A percentile compares a stretch with the other conserved stretches of the same genome.
Conservation (phyloP, 2,329 filamentous ascomycete species). For the Cadophora sp. region DNA sequence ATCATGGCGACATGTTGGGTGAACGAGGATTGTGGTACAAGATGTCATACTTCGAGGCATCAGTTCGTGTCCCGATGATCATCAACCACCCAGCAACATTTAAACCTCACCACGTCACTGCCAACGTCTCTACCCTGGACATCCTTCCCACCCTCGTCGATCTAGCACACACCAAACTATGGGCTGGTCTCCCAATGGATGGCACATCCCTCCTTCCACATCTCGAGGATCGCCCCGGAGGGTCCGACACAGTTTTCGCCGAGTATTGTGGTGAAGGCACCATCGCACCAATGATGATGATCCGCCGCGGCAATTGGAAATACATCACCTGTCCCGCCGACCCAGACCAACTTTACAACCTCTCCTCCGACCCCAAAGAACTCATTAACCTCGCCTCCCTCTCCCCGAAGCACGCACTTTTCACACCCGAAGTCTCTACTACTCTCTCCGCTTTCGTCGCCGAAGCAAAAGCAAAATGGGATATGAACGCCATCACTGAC, state of each 20-base stretch:
- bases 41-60: slow-evolving; percentile 96
- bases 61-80: slow-evolving; percentile 86
- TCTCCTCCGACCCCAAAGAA: slow-evolving; percentile 64
- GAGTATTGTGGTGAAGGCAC: slow-evolving; percentile 97
- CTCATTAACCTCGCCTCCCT: slow-evolving; percentile 48
- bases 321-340: slow-evolving; percentile 87
- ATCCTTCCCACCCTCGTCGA: slow-evolving; percentile 89
- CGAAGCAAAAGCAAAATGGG: slow-evolving; percentile 79
- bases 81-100: slow-evolving; percentile 82
- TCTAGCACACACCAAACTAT: slow-evolving; percentile 74
- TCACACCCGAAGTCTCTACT: slow-evolving; percentile 42
- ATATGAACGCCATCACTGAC: slow-evolving; percentile 78
- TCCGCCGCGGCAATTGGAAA: slow-evolving; percentile 87
- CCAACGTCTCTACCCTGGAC: slow-evolving; percentile 92
- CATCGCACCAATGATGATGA: slow-evolving; percentile 90
- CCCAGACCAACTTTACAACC: slow-evolving; percentile 83
- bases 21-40: slow-evolving; percentile 96
- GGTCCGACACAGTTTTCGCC: slow-evolving; percentile 86
- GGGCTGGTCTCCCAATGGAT: slow-evolving; percentile 80
- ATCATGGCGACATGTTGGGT: slow-evolving; percentile 95
- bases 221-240: slow-evolving; percentile 65
- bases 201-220: slow-evolving; percentile 84
- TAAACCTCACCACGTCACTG: slow-evolving; percentile 73
- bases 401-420: slow-evolving; percentile 44
- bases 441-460: slow-evolving; percentile 69